Evolutionary conservation across 345 rosid species (phyloP), one percentile per base, ranked within the genome.

Genomic region (Combretum micranthum): DNA sequence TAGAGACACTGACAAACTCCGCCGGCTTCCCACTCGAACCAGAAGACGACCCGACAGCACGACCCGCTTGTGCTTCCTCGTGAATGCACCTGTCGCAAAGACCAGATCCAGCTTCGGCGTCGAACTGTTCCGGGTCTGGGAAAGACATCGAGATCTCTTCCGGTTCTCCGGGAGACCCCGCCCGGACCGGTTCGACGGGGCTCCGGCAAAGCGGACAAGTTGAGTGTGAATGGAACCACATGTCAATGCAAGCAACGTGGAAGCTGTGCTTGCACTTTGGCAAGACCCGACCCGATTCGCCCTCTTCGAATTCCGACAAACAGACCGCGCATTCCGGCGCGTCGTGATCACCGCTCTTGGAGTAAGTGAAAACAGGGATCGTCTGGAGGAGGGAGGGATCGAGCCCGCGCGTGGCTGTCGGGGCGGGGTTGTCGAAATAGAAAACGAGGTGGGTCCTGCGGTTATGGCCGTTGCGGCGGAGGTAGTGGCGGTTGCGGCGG

Each of bases 191-290:
- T 45, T 87, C 92, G 14, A 94, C 96, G 3, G 86, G 74, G 13
- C 82, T 67, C 42, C 99, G 89, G 47, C 99, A 94, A 42, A 94
- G 88, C 20, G 97, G 99, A 63, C 97, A 92, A 0, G 95, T 88
- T 44, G 87, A 75, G 62, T 92, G 98, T 42, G 97, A 81, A 48
- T 81, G 88, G 65, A 94, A 87, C 97, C 99, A 94, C 99, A 90
- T 90, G 63, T 94, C 97, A 10, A 90, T 87, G 21, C 97, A 94
- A 1, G 77, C 96, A 18, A 75, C 69, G 44, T 94, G 99, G 59
- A 94, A 94, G 23, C 81, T 75, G 32, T 94, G 99, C 13, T 78
- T 83, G 51, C 99, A 94, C 12, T 78, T 82, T 26, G 97, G 96
- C 53, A 94, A 66, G 20, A 71, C 57, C 77, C 95, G 90, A 57